A percentile compares a stretch with the other conserved stretches of the same genome.
Conservation (phyloP, 2,329 filamentous ascomycete species). For the Talaromyces sp. region DNA sequence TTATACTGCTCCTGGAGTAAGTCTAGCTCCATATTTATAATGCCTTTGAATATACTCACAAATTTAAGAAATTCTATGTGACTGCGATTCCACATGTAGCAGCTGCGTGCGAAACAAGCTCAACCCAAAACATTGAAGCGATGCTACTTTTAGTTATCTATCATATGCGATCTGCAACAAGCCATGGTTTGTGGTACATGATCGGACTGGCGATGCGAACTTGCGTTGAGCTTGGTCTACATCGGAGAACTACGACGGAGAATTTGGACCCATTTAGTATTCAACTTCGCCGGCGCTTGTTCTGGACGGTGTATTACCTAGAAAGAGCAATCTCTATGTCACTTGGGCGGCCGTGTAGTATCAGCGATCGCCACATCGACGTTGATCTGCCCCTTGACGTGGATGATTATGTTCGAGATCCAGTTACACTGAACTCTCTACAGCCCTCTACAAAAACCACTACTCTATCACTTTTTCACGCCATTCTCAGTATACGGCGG, state of each 20-base stretch:
- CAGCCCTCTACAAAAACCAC: constrained; percentile 22
- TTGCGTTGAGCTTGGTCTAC: constrained; percentile 49
- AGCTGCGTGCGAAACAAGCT: constrained; percentile 45
- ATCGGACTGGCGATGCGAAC: constrained; percentile 52
- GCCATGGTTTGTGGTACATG: constrained; percentile 52
- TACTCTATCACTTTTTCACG: constrained; percentile 40
- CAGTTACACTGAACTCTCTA: constrained; percentile 24
- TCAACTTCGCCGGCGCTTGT: constrained; percentile 45
- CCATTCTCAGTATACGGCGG: constrained; percentile 44
- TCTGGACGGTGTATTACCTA: constrained; percentile 51
- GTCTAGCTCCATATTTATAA: neutral
- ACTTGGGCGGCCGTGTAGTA: constrained; percentile 48
- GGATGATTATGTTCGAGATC: constrained; percentile 38
- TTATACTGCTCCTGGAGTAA: constrained; percentile 41
- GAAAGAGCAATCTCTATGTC: constrained; percentile 49
- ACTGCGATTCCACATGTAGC: constrained; percentile 48
- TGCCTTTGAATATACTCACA: neutral
- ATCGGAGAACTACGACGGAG: constrained; percentile 44
- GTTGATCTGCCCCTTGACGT: constrained; percentile 45
- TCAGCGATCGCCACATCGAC: constrained; percentile 50
- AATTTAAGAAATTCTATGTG: constrained; percentile 44
- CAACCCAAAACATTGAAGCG: constrained; percentile 50
- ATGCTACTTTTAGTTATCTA: constrained; percentile 51
- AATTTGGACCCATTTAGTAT: constrained; percentile 38
- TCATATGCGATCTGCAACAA: constrained; percentile 48